Evolutionary conservation across 2,329 filamentous ascomycete genomes (phyloP), one percentile per base, ranked within the genome.

Genomic region (Juglanconis juglandina): DNA sequence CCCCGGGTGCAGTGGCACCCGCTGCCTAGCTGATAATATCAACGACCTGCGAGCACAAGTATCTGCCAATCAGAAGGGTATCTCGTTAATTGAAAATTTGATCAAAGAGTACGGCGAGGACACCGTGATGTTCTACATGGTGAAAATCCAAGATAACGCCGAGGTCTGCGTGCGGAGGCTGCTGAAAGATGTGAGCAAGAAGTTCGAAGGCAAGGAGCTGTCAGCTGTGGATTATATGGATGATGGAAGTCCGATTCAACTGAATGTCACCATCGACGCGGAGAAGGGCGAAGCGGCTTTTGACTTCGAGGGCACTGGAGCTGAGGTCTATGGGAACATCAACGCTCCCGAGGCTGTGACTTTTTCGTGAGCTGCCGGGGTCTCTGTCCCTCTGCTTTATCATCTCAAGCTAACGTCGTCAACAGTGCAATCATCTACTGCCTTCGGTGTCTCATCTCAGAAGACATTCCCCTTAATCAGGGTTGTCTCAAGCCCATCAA

Each of bases 11-110:
- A 87, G 84, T 57, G 91, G 91, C 2, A 93, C 91, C 0, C 80
- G 91, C 48, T 92, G 90, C 69, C 78, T 96, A 1, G 86, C 84
- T 9, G 92, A 96, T 72, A 96, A 96, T 70, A 80, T 96, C 65
- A 93, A 91, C 56, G 92, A 96, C 70, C 79, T 96, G 46, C 92
- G 93, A 72, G 92, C 92, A 0, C 91, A 96, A 70, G 88, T 95
- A 11, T 91, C 92, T 0, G 91, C 91, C 11, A 96, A 96, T 68
- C 88, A 92, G 67, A 92, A 92, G 67, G 92, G 92, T 8, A 94
- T 94, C 68, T 87, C 86, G 41, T 78, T 94, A 30, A 95, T 96
- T 65, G 83, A 83, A 53, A 81, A 83, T 0, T 77, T 95, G 1
- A 92, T 96, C 65, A 81, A 84, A 17, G 91, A 95, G 68, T 95